Evolutionary conservation across 495 filamentous ascomycete species (phyloP).

Genomic region (Hypoxylon intermedium): DNA sequence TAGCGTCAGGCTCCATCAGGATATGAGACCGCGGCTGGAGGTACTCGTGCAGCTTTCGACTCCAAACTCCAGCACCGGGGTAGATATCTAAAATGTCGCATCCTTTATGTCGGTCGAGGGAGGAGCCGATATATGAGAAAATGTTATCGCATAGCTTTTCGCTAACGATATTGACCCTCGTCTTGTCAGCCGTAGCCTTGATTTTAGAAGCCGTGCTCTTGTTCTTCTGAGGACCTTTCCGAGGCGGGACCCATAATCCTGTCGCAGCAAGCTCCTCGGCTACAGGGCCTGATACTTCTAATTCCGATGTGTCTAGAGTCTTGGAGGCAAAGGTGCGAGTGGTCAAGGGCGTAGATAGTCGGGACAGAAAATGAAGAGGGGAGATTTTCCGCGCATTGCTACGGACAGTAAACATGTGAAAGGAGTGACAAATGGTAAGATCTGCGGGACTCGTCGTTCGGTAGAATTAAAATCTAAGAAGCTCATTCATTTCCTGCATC

Average conservation of each 20-base stretch:
- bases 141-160: slow-evolving; percentile 64
- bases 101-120: slow-evolving; percentile 66
- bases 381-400: slow-evolving; percentile 28
- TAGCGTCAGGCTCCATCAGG: slow-evolving; percentile 70
- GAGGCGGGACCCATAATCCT: slow-evolving; percentile 14
- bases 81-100: slow-evolving; percentile 86
- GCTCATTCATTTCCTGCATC: no score
- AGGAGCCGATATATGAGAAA: slow-evolving; percentile 48
- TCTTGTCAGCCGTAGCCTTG: slow-evolving; percentile 28
- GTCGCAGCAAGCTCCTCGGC: slow-evolving; percentile 31
- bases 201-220: neutral
- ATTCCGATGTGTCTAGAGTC: slow-evolving; percentile 1
- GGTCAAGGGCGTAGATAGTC: neutral
- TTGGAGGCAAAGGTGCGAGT: slow-evolving; percentile 7
- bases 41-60: slow-evolving; percentile 72
- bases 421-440: slow-evolving; percentile 12
- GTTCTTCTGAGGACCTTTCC: neutral
- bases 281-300: slow-evolving; percentile 12
- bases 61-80: slow-evolving; percentile 78
- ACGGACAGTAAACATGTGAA: slow-evolving; percentile 40
- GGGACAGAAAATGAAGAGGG: slow-evolving; percentile 8
- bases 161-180: slow-evolving; percentile 63
- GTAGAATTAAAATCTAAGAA: no score
- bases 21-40: slow-evolving; percentile 81
- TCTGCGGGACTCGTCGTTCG: neutral